A percentile compares a stretch with the other conserved stretches of the same genome.
Evolutionary conservation across 176 grass and related monocot genomes (phyloP).

Genomic region (Zizania latifolia): DNA sequence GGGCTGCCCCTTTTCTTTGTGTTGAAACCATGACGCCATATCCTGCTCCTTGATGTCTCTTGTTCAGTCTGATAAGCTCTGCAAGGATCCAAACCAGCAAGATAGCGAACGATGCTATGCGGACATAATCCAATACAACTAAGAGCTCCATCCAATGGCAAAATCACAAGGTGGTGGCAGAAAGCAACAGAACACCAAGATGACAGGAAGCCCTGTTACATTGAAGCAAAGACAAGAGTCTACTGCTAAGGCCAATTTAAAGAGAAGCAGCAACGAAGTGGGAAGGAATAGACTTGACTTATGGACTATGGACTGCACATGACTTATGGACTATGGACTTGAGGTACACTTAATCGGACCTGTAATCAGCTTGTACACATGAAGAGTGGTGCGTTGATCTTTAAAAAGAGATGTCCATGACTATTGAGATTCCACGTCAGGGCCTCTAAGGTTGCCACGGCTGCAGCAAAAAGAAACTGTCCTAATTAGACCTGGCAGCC

Average conservation of each 20-base stretch:
- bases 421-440: not conserved
- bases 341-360: not conserved
- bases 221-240: not conserved
- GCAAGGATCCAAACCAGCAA: conserved; percentile 40
- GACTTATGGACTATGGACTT: not conserved
- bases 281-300: not conserved
- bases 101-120: conserved; percentile 18
- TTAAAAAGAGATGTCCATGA: not conserved
- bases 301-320: not conserved
- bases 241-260: not conserved
- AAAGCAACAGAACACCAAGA: not conserved
- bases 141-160: conserved; percentile 4
- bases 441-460: not conserved
- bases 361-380: not conserved
- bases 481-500: not conserved
- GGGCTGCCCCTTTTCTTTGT: not conserved
- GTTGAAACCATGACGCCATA: not conserved
- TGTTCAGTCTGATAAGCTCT: conserved; percentile 15
- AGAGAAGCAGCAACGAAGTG: not conserved
- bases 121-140: conserved; percentile 22
- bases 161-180: not conserved
- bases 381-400: not conserved
- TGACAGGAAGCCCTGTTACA: conserved; percentile 22
- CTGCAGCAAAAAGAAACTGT: not conserved
- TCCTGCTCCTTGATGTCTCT: not conserved